These are phyloP conservation scores for Reticulomyxa filosa DNA, from an alignment of 78 protist species.

Conservation along the genomic window DNA sequence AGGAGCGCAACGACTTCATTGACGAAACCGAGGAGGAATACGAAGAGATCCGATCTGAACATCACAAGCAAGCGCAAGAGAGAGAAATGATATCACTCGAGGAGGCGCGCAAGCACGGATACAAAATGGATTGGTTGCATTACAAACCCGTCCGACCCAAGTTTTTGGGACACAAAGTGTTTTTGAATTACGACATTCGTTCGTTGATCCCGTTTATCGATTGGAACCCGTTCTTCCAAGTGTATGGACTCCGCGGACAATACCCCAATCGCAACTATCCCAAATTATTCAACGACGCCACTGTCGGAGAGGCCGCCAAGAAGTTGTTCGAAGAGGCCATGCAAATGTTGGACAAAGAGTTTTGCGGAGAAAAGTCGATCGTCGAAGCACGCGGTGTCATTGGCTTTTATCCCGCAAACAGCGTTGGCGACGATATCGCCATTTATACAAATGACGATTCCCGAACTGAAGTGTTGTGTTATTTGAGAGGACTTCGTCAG, in stretches of 20 bases:
- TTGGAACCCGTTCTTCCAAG: slow-evolving; percentile 65
- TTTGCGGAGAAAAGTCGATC: slow-evolving; percentile 21
- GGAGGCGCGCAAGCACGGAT: slow-evolving; percentile 36
- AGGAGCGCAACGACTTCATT: slow-evolving; percentile 24
- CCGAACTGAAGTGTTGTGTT: background rate
- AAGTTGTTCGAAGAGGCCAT: slow-evolving; percentile 69
- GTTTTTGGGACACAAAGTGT: slow-evolving; percentile 14
- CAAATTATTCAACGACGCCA: slow-evolving; percentile 70
- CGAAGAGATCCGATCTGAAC: slow-evolving; percentile 68
- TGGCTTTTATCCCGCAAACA: slow-evolving; percentile 71
- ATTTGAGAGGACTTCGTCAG: background rate
- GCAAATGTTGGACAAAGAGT: slow-evolving; percentile 37
- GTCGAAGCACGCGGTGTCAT: slow-evolving; percentile 20
- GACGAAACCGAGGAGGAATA: slow-evolving; percentile 43
- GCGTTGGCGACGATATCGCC: slow-evolving; percentile 57
- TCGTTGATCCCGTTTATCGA: slow-evolving; percentile 59
- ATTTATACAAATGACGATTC: background rate
- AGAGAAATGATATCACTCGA: slow-evolving; percentile 47
- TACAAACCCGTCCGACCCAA: slow-evolving; percentile 6
- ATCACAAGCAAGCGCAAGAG: slow-evolving; percentile 59
- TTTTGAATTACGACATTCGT: slow-evolving; percentile 37
- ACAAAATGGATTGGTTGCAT: slow-evolving; percentile 29
- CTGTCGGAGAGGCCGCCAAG: slow-evolving; percentile 43
- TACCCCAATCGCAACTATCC: slow-evolving; percentile 93
- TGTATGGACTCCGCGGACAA: slow-evolving; percentile 65